Evolutionary conservation across 441 rosid species (phyloP).

Genomic region (Jatropha podagrica): DNA sequence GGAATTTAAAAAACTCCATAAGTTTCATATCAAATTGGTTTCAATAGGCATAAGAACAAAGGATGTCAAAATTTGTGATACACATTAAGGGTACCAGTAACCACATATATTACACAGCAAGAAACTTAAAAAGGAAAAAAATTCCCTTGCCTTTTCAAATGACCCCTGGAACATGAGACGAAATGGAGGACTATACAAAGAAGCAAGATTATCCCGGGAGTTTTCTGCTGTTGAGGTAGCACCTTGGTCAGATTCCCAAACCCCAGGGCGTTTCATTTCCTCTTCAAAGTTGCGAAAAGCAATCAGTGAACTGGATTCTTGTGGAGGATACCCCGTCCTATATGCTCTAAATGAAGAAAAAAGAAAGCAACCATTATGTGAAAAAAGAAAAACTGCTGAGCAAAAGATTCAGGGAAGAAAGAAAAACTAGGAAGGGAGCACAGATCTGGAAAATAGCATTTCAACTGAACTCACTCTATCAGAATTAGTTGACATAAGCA

Average conservation of each 20-base stretch:
- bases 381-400: not conserved
- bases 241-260: slow-evolving; percentile 88
- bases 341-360: slow-evolving; percentile 41
- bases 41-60: slow-evolving; percentile 3
- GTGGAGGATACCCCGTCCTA: slow-evolving; percentile 46
- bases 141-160: slow-evolving; percentile 70
- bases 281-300: slow-evolving; percentile 91
- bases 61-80: not conserved
- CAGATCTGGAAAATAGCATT: not conserved
- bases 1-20: slow-evolving; percentile 15
- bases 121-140: not conserved
- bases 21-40: slow-evolving; percentile 7
- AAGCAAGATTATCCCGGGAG: slow-evolving; percentile 83
- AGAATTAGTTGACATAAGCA: not conserved
- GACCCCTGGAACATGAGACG: slow-evolving; percentile 83
- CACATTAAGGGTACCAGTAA: not conserved
- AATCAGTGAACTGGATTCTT: slow-evolving; percentile 57
- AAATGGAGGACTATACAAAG: slow-evolving; percentile 90
- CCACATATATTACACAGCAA: not conserved
- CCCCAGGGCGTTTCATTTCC: slow-evolving; percentile 84
- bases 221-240: slow-evolving; percentile 61
- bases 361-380: slow-evolving; percentile 1
- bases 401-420: not conserved
- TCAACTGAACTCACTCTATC: not conserved
- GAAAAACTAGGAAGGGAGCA: not conserved